Evolutionary conservation across 2,329 filamentous ascomycete genomes (phyloP).

Genomic region (Zymoseptoria pseudotritici): DNA sequence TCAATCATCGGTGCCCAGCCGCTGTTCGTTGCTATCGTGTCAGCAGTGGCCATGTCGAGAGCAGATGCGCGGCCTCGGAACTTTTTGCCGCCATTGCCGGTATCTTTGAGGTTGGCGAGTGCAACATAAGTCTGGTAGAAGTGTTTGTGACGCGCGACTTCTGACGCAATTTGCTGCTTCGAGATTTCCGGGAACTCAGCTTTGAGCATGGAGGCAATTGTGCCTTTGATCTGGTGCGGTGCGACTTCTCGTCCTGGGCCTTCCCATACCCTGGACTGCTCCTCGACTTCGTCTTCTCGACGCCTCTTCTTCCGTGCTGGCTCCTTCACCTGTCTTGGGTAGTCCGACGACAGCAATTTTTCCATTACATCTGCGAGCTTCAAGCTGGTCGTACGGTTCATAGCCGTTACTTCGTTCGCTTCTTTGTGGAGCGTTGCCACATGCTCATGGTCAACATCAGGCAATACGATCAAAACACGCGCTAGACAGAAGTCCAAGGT

Average conservation of each 20-base stretch:
- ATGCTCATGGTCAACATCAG: slow-evolving; percentile 28
- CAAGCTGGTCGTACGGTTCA: slow-evolving; percentile 9
- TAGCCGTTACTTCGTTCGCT: slow-evolving; percentile 6
- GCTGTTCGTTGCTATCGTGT: slow-evolving; percentile 19
- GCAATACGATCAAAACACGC: slow-evolving; percentile 27
- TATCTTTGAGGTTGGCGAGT: slow-evolving; percentile 24
- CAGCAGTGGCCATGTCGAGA: slow-evolving; percentile 12
- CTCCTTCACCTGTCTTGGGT: slow-evolving; percentile 26
- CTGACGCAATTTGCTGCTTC: slow-evolving; percentile 29
- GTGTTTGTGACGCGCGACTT: slow-evolving; percentile 25
- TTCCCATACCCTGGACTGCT: slow-evolving; percentile 20
- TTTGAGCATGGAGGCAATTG: slow-evolving; percentile 29
- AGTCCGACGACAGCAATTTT: slow-evolving; percentile 21
- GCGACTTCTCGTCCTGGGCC: slow-evolving; percentile 12
- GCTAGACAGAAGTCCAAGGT: slow-evolving; percentile 22
- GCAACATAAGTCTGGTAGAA: slow-evolving; percentile 34
- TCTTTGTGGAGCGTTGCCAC: slow-evolving; percentile 21
- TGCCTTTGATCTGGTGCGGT: slow-evolving; percentile 8
- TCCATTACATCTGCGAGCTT: slow-evolving; percentile 24
- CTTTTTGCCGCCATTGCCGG: slow-evolving; percentile 4
- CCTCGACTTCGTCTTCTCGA: slow-evolving; percentile 16
- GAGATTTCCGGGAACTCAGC: slow-evolving; percentile 36
- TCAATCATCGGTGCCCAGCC: slow-evolving; percentile 18
- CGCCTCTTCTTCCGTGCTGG: slow-evolving; percentile 24
- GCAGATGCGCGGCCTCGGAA: slow-evolving; percentile 16